Evolutionary conservation across 805 yeast species (phyloP).

Genomic region (Maudiozyma pseudohumilis): DNA sequence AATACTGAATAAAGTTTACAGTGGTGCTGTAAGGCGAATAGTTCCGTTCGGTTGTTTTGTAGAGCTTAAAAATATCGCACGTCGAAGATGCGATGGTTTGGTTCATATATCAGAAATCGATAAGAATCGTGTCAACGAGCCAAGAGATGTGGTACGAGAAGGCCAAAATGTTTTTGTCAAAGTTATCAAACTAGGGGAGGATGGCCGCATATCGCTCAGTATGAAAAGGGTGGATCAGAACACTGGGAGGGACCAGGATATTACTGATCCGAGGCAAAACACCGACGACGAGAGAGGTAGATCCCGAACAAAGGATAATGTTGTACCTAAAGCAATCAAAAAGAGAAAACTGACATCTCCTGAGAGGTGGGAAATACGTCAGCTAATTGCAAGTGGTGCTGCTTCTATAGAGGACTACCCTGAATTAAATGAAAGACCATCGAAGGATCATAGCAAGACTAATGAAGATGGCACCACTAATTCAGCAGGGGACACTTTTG

Average conservation of each 20-base stretch:
- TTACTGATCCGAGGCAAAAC: neutral
- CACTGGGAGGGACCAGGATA: conserved; percentile 39
- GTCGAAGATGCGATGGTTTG: conserved; percentile 42
- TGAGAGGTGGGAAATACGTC: conserved; percentile 85
- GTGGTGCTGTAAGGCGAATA: conserved; percentile 51
- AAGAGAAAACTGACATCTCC: conserved; percentile 61
- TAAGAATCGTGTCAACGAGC: conserved; percentile 39
- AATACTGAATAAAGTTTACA: conserved; percentile 39
- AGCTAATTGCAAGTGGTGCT: conserved; percentile 72
- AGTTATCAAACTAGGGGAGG: conserved; percentile 38
- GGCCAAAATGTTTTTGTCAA: conserved; percentile 60
- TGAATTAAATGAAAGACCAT: conserved; percentile 38
- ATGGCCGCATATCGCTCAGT: conserved; percentile 45
- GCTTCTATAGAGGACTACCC: conserved; percentile 60
- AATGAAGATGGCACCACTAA: conserved; percentile 9
- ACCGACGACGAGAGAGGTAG: conserved; percentile 1
- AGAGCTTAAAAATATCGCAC: conserved; percentile 34
- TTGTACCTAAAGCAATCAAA: conserved; percentile 3
- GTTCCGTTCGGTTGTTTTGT: conserved; percentile 76
- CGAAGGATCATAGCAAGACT: conserved; percentile 9
- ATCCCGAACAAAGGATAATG: conserved; percentile 4
- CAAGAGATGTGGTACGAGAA: conserved; percentile 45
- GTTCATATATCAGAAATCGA: conserved; percentile 70
- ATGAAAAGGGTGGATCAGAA: conserved; percentile 67
- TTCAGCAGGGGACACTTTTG: conserved; percentile 12